Evolutionary conservation across 2,329 filamentous ascomycete genomes (phyloP), one percentile per base, ranked within the genome.

Genomic region (Zasmidium citrigriseum): DNA sequence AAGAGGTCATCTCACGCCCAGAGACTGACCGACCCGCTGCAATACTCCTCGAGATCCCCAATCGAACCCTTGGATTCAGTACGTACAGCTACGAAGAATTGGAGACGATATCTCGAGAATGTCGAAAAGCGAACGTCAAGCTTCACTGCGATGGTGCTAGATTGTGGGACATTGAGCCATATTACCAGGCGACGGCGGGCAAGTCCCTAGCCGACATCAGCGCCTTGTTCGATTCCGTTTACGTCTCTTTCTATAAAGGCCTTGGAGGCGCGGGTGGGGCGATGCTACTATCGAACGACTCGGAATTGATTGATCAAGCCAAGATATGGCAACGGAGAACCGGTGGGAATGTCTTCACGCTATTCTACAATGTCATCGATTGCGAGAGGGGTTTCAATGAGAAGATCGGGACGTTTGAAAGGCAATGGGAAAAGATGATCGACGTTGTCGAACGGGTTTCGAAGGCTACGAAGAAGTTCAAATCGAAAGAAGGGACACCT

Each of bases 101-200:
- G 5, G 24, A 63, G 45, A 18, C 38, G n/a, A 64, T 68, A 16
- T 67, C 60, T 1, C 9, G 45, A 16, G 55, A 57, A 2, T 67
- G 65, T 49, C 51, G 38, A 21, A 20, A 46, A 41, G 57, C 60
- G 12, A 52, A 54, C 23, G 65, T 67, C 9, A 52, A 27, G 11
- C 44, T 67, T 4, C 65, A 67, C 38, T 58, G 56, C 50, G 65
- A 67, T 57, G 65, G 65, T 24, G 65, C 65, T 4, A 56, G 65
- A 22, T 25, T 67, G 4, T 66, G 65, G 65, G 65, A 67, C 47
- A 65, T 65, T n/a, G 65, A 67, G 52, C 65, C 65, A 4, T 66
- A 61, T 38, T 67, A 67, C 18, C 22, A 23, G 12, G 20, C 46
- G 21, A 49, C 11, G 12, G 46, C 22, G 16, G 46, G 46, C 4